Conservation (phyloP, 2,329 filamentous ascomycete species). For the Fusarium clavum region DNA sequence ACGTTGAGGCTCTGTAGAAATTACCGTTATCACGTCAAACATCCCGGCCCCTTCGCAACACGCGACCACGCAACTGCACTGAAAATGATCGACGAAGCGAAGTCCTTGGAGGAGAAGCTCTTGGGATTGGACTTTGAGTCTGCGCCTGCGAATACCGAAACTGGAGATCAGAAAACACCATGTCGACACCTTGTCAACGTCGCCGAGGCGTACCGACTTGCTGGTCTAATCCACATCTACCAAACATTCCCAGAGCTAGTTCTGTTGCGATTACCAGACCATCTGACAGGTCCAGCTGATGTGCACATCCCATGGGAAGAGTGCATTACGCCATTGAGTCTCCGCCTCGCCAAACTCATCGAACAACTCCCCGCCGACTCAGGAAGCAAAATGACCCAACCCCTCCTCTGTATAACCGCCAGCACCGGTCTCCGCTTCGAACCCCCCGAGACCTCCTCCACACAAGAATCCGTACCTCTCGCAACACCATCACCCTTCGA, state of each 20-base stretch:
- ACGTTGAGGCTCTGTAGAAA: conserved; percentile 52
- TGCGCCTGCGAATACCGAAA: conserved; percentile 36
- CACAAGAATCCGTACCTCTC: neutral
- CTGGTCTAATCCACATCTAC: conserved; percentile 55
- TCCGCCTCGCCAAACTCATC: conserved; percentile 46
- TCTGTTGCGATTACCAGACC: conserved; percentile 44
- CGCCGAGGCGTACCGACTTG: conserved; percentile 54
- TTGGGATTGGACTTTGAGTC: conserved; percentile 46
- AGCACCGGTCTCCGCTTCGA: conserved; percentile 48
- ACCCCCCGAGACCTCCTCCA: neutral
- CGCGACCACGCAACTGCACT: conserved; percentile 32
- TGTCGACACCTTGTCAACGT: conserved; percentile 50
- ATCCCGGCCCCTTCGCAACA: conserved; percentile 29
- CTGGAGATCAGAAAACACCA: conserved; percentile 46
- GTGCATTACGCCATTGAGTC: conserved; percentile 49
- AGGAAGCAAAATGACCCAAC: conserved; percentile 51
- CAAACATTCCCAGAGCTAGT: conserved; percentile 54
- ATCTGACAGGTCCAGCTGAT: neutral
- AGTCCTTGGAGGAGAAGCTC: conserved; percentile 50
- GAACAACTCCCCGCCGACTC: conserved; percentile 50
- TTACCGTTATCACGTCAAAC: conserved; percentile 47
- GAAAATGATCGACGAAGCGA: conserved; percentile 49
- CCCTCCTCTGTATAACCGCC: conserved; percentile 51
- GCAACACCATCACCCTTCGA: neutral
- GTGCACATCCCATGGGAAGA: conserved; percentile 47